A percentile compares a stretch with the other conserved stretches of the same genome.
These are phyloP conservation scores for Pestalotiopsis sp. DNA, from an alignment of 2,329 filamentous ascomycete genomes.

Conservation along the genomic window DNA sequence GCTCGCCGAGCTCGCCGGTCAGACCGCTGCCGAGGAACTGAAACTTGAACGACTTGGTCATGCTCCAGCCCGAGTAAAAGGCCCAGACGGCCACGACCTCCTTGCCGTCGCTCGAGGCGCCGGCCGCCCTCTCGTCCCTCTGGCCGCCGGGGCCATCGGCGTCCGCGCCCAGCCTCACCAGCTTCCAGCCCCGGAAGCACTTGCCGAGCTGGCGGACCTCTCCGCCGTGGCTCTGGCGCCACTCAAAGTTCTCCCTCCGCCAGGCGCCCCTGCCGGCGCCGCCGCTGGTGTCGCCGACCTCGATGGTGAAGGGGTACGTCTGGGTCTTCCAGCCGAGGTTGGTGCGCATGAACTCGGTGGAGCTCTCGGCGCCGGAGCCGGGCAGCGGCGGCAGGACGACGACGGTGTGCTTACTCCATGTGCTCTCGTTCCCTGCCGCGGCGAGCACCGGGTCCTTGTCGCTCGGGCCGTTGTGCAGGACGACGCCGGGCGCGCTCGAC, in stretches of 20 bases:
- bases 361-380: background rate
- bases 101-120: constrained; percentile 22
- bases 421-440: constrained; percentile 2
- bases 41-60: constrained; percentile 26
- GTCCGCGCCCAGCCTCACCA: constrained; percentile 20
- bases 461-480: constrained; percentile 21
- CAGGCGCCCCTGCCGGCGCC: background rate
- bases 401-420: background rate
- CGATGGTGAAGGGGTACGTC: constrained; percentile 18
- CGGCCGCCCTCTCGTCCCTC: background rate
- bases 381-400: constrained; percentile 8
- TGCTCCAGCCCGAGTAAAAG: constrained; percentile 16
- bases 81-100: constrained; percentile 27
- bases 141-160: background rate
- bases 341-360: constrained; percentile 8
- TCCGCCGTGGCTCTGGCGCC: constrained; percentile 23
- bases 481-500: constrained; percentile 19
- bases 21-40: constrained; percentile 23
- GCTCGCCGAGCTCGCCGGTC: constrained; percentile 24
- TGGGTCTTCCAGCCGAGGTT: constrained; percentile 6
- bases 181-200: constrained; percentile 25
- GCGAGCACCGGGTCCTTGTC: constrained; percentile 21
- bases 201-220: constrained; percentile 21
- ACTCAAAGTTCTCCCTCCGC: constrained; percentile 27
- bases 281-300: constrained; percentile 17